Base-by-base conservation (phyloP, 164 flowering plant species). In the Dillenia turbinata region DNA sequence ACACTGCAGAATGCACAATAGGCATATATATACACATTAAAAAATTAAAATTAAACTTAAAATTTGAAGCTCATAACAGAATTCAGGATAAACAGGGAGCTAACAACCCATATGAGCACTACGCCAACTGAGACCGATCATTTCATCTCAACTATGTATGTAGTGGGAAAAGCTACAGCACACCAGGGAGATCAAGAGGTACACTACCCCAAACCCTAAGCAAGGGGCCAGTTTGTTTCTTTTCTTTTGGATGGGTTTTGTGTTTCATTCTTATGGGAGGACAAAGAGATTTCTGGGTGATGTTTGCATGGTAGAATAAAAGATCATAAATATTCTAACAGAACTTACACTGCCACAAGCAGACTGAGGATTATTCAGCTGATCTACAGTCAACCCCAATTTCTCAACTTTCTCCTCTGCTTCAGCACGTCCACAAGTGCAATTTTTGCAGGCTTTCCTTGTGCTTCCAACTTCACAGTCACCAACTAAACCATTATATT, bases 371-470 rank as follows among this genome's bases (percentile, higher is more conserved):
- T 90, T 95, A 43, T 79, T 63, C 17, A 95, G 22, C 66, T 81
- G 93, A 62, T 87, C 97, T 64, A 57, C 62, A 24, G 97, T 86
- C 33, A 80, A 74, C n/a, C 81, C 96, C 22, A 95, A 68, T 73
- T 89, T 88, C 74, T 59, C 56, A 15, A 76, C 89, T 64, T 83
- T 84, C 70, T 82, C 82, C 74, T 92, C 97, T 55, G 61, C 92
- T 69, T 89, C 97, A 44, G 97, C 99, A 68, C 96, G 74, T 49
- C 99, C 97, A 75, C 99, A 95, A 43, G 79, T 77, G 79, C 99
- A 95, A 66, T 90, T 90, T 74, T 95, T 95, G 85, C 99, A 95
- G 59, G 99, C 99, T 77, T 95, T 92, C 79, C 83, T 83, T 17
- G 94, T 81, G 74, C 78, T 85, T 73, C 90, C 94, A 68, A 89